A percentile compares a stretch with the other conserved stretches of the same genome.
phyloP scores from a whole-genome alignment of 2,329 filamentous ascomycete species.

The Neonectria hederae region DNA sequence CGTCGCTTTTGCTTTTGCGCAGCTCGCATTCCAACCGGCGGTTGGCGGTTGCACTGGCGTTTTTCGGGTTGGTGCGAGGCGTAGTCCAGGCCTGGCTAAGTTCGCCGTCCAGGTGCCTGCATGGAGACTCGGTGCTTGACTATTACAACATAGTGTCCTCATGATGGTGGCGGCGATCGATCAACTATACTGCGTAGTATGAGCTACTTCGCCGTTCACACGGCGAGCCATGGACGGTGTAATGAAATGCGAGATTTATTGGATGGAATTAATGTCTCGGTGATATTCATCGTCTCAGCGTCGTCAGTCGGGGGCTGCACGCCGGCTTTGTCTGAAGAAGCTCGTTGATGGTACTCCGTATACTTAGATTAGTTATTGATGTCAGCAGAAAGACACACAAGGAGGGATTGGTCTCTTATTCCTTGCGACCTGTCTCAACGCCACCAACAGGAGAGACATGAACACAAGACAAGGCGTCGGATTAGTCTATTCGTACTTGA shows the following conservation, averaged over 20 bases:
- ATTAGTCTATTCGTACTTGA: too few relatives aligned
- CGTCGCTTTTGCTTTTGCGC: background rate
- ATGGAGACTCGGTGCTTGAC: slow-evolving; percentile 13
- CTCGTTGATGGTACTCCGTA: background rate
- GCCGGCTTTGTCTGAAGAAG: slow-evolving; percentile 3
- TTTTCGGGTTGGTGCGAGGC: slow-evolving; percentile 10
- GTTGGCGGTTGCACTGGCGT: slow-evolving; percentile 6
- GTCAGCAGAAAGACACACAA: background rate
- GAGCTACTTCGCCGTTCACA: background rate
- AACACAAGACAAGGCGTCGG: background rate
- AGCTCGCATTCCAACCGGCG: background rate
- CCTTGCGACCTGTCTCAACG: background rate
- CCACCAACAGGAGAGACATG: background rate
- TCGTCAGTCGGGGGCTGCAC: slow-evolving; percentile 11
- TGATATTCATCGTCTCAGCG: slow-evolving; percentile 7
- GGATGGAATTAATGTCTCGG: slow-evolving; percentile 16
- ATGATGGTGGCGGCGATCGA: slow-evolving; percentile 17
- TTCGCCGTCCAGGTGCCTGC: background rate
- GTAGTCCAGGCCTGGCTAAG: slow-evolving; percentile 9
- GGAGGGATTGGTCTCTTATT: background rate
- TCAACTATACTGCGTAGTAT: background rate
- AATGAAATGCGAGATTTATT: slow-evolving; percentile 23
- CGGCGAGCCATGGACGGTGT: slow-evolving; percentile 4
- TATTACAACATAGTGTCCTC: slow-evolving; percentile 15
- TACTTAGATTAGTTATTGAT: too few relatives aligned